phyloP scores from a whole-genome alignment of 2,329 filamentous ascomycete genomes.

The Lasiodiplodia sp. region DNA sequence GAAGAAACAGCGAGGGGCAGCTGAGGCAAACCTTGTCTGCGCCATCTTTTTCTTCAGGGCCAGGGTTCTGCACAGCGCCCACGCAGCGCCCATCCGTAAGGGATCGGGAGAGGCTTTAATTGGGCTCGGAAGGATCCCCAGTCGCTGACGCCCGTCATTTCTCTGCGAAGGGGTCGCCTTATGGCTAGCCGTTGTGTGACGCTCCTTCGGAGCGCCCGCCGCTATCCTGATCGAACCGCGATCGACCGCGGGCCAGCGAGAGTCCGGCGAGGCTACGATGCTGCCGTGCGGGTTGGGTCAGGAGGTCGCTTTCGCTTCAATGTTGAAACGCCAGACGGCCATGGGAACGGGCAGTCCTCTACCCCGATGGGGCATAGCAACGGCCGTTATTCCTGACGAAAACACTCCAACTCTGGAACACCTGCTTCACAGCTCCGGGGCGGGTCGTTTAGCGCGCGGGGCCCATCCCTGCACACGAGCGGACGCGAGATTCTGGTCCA shows the following conservation, averaged over 20 bases:
- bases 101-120: not conserved
- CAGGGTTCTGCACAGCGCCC: not conserved
- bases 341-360: slow-evolving; percentile 9
- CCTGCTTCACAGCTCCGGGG: slow-evolving; percentile 17
- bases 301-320: slow-evolving; percentile 22
- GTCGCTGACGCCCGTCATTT: slow-evolving; percentile 18
- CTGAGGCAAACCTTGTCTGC: slow-evolving; percentile 28
- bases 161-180: slow-evolving; percentile 28
- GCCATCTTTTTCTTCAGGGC: slow-evolving; percentile 26
- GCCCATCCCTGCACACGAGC: slow-evolving; percentile 18
- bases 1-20: slow-evolving; percentile 27
- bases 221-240: slow-evolving; percentile 19
- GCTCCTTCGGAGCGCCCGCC: slow-evolving; percentile 26
- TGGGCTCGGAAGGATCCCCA: not conserved
- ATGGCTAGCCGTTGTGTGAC: slow-evolving; percentile 25
- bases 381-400: slow-evolving; percentile 25
- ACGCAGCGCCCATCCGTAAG: slow-evolving; percentile 1
- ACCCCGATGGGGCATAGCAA: slow-evolving; percentile 7
- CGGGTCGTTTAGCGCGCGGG: slow-evolving; percentile 13
- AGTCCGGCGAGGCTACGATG: slow-evolving; percentile 16
- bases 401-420: slow-evolving; percentile 29
- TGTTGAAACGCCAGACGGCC: slow-evolving; percentile 15
- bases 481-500: not conserved
- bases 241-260: slow-evolving; percentile 19
- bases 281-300: slow-evolving; percentile 7